Evolutionary conservation across 164 flowering plant genomes (phyloP).

Genomic region (Dillenia suffruticosa): DNA sequence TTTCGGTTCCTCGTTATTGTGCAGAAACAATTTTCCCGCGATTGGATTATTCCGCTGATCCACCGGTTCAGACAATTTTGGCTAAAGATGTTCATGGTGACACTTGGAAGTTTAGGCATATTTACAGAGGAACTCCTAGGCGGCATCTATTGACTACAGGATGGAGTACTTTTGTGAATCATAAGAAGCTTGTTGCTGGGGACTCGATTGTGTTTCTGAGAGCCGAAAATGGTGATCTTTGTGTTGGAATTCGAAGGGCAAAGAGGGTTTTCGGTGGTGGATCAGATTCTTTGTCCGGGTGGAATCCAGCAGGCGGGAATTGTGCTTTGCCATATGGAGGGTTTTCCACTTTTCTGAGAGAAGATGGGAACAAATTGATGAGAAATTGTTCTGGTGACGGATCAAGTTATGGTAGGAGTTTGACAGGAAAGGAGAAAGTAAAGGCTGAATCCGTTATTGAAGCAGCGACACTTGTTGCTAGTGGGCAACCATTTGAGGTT

Average conservation of each 20-base stretch:
- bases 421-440: conserved; percentile 26
- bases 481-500: conserved; percentile 49
- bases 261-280: conserved; percentile 48
- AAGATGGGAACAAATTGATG: conserved; percentile 28
- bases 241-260: conserved; percentile 58
- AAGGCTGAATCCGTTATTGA: conserved; percentile 44
- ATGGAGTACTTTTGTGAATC: conserved; percentile 72
- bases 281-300: conserved; percentile 31
- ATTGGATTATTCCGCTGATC: conserved; percentile 55
- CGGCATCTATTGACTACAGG: conserved; percentile 67
- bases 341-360: conserved; percentile 31
- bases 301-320: conserved; percentile 41
- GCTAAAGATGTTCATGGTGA: conserved; percentile 67
- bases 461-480: conserved; percentile 42
- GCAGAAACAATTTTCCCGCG: conserved; percentile 67
- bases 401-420: conserved; percentile 9
- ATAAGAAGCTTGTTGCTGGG: conserved; percentile 68
- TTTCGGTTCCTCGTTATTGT: conserved; percentile 69
- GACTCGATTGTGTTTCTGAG: conserved; percentile 65
- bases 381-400: conserved; percentile 20
- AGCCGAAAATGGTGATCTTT: conserved; percentile 56
- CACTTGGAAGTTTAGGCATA: conserved; percentile 62
- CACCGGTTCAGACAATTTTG: conserved; percentile 62
- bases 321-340: conserved; percentile 31
- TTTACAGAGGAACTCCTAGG: conserved; percentile 63